Evolutionary conservation across 83 land plant species (phyloP).

Genomic region (Thuja plicata): DNA sequence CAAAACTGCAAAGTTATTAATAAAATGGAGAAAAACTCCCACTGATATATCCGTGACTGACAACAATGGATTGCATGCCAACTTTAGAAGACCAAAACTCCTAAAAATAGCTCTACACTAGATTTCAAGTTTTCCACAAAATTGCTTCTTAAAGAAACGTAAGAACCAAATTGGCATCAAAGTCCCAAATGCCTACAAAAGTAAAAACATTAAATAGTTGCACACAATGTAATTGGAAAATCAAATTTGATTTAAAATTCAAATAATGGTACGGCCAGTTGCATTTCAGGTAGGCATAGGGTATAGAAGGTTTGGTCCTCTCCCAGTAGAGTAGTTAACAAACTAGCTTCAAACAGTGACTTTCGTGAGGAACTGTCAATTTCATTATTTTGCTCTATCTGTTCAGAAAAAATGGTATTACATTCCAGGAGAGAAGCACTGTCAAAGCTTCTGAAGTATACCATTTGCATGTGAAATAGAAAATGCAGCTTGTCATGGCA

Average conservation of each 20-base stretch:
- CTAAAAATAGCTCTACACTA: not conserved
- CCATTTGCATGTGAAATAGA: constrained; percentile 78
- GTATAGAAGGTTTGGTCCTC: not conserved
- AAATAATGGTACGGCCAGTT: too few relatives aligned
- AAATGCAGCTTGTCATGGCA: constrained; percentile 74
- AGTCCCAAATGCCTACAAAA: too few relatives aligned
- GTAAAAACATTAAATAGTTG: too few relatives aligned
- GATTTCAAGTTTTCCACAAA: not conserved
- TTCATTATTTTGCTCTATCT: constrained; percentile 1
- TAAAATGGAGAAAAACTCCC: not conserved
- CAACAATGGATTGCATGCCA: not conserved
- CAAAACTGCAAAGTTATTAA: not conserved
- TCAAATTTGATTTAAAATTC: too few relatives aligned
- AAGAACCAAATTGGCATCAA: not conserved
- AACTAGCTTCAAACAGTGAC: not conserved
- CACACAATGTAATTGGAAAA: too few relatives aligned
- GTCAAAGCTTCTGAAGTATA: constrained; percentile 9
- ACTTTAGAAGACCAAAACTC: constrained; percentile 1
- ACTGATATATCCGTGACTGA: not conserved
- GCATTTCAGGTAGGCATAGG: too few relatives aligned
- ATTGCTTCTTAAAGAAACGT: not conserved
- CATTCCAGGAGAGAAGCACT: not conserved
- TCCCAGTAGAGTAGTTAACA: not conserved
- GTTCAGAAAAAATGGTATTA: not conserved
- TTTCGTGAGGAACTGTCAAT: not conserved